Evolutionary conservation across 2,329 filamentous ascomycete genomes (phyloP).

Genomic region (Emmonsiellopsis sp.): DNA sequence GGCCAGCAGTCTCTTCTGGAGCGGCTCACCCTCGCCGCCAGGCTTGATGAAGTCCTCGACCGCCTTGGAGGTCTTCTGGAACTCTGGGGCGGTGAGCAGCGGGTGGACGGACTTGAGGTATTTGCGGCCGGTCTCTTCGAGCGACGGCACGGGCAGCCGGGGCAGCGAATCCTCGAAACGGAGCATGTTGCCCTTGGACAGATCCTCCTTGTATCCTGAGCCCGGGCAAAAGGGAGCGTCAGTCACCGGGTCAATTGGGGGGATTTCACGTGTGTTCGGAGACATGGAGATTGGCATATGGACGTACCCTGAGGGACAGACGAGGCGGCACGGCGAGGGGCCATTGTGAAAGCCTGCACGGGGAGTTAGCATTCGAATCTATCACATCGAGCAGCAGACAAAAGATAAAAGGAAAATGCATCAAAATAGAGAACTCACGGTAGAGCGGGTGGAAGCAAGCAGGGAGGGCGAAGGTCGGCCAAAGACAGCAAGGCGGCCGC

Average conservation of each 20-base stretch:
- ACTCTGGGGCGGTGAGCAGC: constrained; percentile 51
- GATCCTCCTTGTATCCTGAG: constrained; percentile 56
- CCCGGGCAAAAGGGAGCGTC: background rate
- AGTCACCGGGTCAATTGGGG: constrained; percentile 4
- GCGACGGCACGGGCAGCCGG: constrained; percentile 51
- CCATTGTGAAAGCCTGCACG: constrained; percentile 22
- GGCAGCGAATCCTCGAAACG: constrained; percentile 59
- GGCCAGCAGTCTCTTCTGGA: constrained; percentile 81
- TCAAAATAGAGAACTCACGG: constrained; percentile 17
- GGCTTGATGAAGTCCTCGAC: constrained; percentile 83
- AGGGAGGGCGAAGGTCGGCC: constrained; percentile 31
- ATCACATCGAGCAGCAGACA: background rate
- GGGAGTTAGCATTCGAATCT: background rate
- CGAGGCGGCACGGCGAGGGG: constrained; percentile 26
- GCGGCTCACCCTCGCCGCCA: constrained; percentile 69
- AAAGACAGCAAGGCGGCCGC: constrained; percentile 34
- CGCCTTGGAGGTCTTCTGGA: constrained; percentile 59
- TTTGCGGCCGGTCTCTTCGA: constrained; percentile 55
- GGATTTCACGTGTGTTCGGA: constrained; percentile 2
- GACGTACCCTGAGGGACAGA: constrained; percentile 38
- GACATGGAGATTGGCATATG: background rate
- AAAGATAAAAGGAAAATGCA: background rate
- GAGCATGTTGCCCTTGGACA: constrained; percentile 55
- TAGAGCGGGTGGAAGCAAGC: constrained; percentile 20
- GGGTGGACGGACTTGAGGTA: constrained; percentile 61